Conservation (phyloP, 768 basidiomycete genomes). For the Calvatia gigantea region DNA sequence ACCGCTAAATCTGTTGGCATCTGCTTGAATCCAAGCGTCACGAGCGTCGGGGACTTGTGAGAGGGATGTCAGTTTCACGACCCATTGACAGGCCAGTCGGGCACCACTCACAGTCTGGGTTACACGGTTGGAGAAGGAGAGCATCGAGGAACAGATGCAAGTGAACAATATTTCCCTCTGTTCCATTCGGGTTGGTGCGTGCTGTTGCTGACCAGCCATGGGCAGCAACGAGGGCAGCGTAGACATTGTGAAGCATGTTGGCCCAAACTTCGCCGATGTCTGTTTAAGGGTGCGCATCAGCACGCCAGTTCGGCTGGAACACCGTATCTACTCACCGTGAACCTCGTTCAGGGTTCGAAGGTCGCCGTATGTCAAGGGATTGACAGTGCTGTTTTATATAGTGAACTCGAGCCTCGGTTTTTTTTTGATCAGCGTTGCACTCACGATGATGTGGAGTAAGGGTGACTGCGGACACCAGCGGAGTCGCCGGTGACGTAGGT, state of each 20-base stretch:
- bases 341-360: constrained; percentile 37
- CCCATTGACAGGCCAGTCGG: background rate
- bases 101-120: constrained; percentile 35
- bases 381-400: constrained; percentile 25
- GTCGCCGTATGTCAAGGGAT: constrained; percentile 42
- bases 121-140: constrained; percentile 34
- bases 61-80: background rate
- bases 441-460: constrained; percentile 51
- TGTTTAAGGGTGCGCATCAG: background rate
- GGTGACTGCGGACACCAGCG: constrained; percentile 52
- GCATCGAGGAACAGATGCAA: constrained; percentile 40
- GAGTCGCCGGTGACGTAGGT: constrained; percentile 49
- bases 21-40: constrained; percentile 50
- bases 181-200: constrained; percentile 27
- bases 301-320: background rate
- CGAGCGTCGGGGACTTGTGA: constrained; percentile 42
- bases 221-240: constrained; percentile 23
- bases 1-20: constrained; percentile 41
- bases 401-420: too few species aligned
- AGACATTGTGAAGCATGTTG: constrained; percentile 28
- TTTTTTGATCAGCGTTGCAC: constrained; percentile 12
- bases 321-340: constrained; percentile 32
- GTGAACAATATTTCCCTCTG: constrained; percentile 37
- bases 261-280: constrained; percentile 43
- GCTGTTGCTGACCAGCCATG: constrained; percentile 26